A percentile compares a stretch with the other conserved stretches of the same genome.
Conservation (phyloP, 208 protist genomes). For the Naegleria fowleri region DNA sequence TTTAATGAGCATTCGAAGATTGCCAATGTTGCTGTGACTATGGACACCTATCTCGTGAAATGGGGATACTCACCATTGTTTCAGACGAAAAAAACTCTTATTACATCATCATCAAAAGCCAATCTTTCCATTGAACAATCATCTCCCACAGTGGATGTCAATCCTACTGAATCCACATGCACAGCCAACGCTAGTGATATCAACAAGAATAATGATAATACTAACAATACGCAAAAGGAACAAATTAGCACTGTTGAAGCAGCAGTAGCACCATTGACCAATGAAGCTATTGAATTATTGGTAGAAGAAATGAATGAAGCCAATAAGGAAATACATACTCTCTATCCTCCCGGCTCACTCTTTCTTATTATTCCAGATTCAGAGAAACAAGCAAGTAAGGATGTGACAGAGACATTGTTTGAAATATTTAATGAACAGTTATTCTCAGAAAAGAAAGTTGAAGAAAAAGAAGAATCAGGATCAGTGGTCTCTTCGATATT, state of each 20-base stretch:
- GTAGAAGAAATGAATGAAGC: not conserved
- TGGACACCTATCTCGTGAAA: not conserved
- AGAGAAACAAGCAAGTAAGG: not conserved
- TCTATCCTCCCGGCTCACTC: not conserved
- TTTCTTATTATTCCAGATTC: not conserved
- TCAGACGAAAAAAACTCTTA: not conserved
- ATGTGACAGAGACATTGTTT: not conserved
- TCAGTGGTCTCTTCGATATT: not conserved
- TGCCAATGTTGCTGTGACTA: not conserved
- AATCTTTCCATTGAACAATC: not conserved
- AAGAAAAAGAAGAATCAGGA: not conserved
- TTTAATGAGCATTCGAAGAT: not conserved
- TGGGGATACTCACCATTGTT: not conserved
- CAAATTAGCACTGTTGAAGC: not conserved
- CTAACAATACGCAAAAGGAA: no score
- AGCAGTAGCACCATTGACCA: not conserved
- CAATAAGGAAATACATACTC: not conserved
- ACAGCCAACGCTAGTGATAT: no score
- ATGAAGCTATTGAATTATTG: not conserved
- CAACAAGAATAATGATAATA: no score
- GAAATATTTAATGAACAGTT: not conserved
- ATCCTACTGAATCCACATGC: not conserved
- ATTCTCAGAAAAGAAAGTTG: not conserved
- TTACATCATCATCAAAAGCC: not conserved
- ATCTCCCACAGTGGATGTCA: not conserved